These are phyloP conservation scores for Aspergillus ibericus DNA, from an alignment of 2,329 filamentous ascomycete genomes.

Conservation along the genomic window DNA sequence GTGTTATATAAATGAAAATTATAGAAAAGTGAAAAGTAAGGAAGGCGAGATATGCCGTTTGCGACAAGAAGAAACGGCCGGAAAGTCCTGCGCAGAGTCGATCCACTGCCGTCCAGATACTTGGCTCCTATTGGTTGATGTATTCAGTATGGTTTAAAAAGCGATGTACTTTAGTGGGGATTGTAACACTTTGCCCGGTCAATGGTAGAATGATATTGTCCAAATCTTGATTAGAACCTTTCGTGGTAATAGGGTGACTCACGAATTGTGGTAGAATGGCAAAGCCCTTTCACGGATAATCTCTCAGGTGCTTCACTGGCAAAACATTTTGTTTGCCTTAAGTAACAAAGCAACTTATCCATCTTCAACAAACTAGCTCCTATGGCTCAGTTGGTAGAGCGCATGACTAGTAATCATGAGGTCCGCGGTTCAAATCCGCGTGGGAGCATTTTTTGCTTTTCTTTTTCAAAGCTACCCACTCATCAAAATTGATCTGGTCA, in stretches of 20 bases:
- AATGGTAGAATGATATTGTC: no score
- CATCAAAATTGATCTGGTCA: no score
- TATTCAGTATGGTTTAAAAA: background rate
- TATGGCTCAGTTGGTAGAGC: background rate
- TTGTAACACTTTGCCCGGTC: no score
- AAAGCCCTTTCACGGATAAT: no score
- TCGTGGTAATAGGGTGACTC: no score
- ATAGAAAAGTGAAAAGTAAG: background rate
- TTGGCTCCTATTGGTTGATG: background rate
- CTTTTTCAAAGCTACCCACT: no score
- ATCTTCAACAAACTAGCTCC: background rate
- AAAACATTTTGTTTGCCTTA: no score
- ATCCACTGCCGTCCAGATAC: background rate
- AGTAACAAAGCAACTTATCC: background rate
- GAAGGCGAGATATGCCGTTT: background rate
- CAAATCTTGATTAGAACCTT: no score
- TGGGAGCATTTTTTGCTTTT: background rate
- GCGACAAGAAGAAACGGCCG: background rate
- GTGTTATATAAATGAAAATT: background rate
- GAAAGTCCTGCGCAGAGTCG: background rate
- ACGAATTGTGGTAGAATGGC: no score
- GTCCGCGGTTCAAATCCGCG: background rate
- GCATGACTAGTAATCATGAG: background rate
- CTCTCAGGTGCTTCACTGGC: no score
- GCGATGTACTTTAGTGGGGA: background rate